Evolutionary conservation across 805 yeast genomes (phyloP).

Genomic region (Starmerella gropengiesseri): DNA sequence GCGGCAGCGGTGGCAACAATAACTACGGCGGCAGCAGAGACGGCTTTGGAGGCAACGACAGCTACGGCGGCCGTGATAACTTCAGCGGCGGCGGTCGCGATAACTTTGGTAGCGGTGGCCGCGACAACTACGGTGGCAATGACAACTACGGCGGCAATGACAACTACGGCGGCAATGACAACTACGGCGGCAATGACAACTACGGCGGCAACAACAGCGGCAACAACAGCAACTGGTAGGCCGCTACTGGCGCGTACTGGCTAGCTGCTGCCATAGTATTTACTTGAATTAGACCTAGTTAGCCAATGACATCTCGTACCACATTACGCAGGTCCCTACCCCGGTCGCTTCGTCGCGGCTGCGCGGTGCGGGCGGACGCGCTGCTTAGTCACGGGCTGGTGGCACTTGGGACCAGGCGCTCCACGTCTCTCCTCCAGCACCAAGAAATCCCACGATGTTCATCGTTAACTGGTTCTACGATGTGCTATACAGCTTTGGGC

Average conservation of each 20-base stretch:
- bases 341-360: no score
- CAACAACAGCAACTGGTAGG: background rate
- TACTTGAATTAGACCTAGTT: no score
- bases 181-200: conserved; percentile 4
- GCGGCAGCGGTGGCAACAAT: conserved; percentile 1
- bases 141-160: background rate
- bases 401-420: background rate
- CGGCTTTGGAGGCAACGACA: background rate
- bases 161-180: background rate
- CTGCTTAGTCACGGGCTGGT: no score
- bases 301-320: no score
- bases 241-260: background rate
- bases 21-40: conserved; percentile 1
- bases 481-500: conserved; percentile 64
- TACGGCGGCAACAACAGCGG: conserved; percentile 7
- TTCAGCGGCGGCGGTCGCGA: conserved; percentile 4
- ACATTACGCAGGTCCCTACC: no score
- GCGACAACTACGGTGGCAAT: background rate
- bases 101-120: conserved; percentile 2
- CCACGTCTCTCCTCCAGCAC: no score
- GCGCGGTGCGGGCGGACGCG: no score
- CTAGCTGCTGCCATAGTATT: no score
- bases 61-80: conserved; percentile 9
- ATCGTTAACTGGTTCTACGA: conserved; percentile 50
- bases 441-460: conserved; percentile 38